Base-by-base conservation (phyloP, 257 asterid species). In the Rhazya stricta region DNA sequence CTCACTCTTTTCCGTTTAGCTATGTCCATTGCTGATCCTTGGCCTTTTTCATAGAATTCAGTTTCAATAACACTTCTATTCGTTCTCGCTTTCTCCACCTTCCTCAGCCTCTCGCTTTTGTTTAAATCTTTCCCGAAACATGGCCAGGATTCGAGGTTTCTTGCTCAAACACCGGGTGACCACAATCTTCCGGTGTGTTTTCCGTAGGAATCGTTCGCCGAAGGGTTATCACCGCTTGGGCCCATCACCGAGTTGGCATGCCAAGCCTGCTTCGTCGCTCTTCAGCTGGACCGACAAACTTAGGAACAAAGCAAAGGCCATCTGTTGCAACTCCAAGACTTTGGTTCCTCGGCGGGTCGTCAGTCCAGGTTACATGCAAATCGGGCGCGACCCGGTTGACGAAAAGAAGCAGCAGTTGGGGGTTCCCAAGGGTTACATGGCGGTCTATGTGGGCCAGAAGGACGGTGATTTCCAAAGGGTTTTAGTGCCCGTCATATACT, bases 11-110 rank as follows among this genome's bases (percentile, higher is more conserved):
- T 83, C 82, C 91, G 92, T 1, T 82, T 88, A 50, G 83, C 88
- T 81, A 91, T 93, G 88, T 89, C 93, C 86, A 39, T 75, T 27
- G 91, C 91, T 62, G 87, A 90, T 74, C 98, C 91, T 69, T 92
- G 97, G 97, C 97, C 97, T 23, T 87, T 88, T 82, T 86, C 97
- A 27, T 84, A 41, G 41, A 60, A 74, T 50, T 67, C 72, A 0
- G 19, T 5, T 27, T 39, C 0, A 67, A 8, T 3, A 61, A 37
- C 2, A 4, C 73, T 27, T 51, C 25, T 18, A 29, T 6, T 51
- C 19, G 3, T 36, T 0, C 29, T 15, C 16, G 13, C 3, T 41
- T 57, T 19, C 25, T 32, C 30, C 15, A 19, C 10, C 68, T 30
- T 32, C 51, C 58, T 39, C 42, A 3, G 61, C 50, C 69, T 53